Percentiles rank a stretch among this genome's conserved stretches.
Conservation (phyloP, 1,284 basidiomycete species). For the Puccinia polysora region DNA sequence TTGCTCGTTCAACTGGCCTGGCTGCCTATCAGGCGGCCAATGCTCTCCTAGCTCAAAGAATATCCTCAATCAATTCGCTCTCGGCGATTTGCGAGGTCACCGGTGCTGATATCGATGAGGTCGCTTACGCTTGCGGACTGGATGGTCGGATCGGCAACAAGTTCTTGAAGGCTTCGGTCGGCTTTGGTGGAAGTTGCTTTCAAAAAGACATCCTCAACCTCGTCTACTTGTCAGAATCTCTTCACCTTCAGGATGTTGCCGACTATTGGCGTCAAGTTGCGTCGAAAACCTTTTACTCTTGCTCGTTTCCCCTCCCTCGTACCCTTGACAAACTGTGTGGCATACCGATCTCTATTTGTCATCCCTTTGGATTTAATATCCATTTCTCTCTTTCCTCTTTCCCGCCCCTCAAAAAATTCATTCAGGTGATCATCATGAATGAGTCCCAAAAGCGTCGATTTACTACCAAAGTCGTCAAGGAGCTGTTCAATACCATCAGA, state of each 20-base stretch:
- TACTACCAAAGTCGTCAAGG: slow-evolving; percentile 51
- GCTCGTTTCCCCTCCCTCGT: not conserved
- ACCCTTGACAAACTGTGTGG: not conserved
- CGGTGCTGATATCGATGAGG: slow-evolving; percentile 97
- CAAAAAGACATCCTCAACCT: slow-evolving; percentile 98
- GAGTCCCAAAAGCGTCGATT: slow-evolving; percentile 75
- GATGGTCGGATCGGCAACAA: slow-evolving; percentile 90
- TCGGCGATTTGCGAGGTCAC: slow-evolving; percentile 99
- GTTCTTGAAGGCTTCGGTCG: slow-evolving; percentile 89
- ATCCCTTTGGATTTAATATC: no score
- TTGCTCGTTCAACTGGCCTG: not conserved
- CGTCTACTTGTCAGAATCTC: slow-evolving; percentile 88
- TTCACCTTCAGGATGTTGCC: slow-evolving; percentile 93
- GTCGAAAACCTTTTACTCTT: not conserved
- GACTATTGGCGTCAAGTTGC: slow-evolving; percentile 72
- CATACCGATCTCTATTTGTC: not conserved
- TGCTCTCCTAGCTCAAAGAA: slow-evolving; percentile 90
- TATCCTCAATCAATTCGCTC: slow-evolving; percentile 95
- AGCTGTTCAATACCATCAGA: slow-evolving; percentile 88
- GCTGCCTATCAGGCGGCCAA: slow-evolving; percentile 67
- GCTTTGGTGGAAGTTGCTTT: slow-evolving; percentile 99
- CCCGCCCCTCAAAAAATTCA: no score
- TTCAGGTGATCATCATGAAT: slow-evolving; percentile 87
- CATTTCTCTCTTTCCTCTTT: no score
- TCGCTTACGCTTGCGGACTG: slow-evolving; percentile 86